Evolutionary conservation across 1,284 basidiomycete species (phyloP).

Genomic region (Ceratobasidium sp.): DNA sequence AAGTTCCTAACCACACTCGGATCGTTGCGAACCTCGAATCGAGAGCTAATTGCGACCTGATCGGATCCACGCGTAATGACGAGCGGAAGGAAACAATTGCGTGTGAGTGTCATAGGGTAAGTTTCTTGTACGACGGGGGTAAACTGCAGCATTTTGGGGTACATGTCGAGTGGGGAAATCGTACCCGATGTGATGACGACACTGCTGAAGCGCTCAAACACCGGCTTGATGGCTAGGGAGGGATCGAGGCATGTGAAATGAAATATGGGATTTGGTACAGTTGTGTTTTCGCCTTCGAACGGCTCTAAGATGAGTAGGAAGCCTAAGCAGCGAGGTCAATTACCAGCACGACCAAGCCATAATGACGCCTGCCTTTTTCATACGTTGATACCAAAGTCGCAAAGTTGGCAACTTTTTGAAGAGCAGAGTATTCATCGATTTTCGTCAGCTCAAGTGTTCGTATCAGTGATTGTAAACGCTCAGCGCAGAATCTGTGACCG

Average conservation of each 20-base stretch:
- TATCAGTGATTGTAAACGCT: slow-evolving; percentile 92
- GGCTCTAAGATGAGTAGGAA: slow-evolving; percentile 98
- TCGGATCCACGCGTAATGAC: slow-evolving; percentile 98
- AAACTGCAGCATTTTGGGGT: slow-evolving; percentile 99
- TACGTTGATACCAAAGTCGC: slow-evolving; percentile 98
- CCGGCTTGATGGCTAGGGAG: slow-evolving; percentile 95
- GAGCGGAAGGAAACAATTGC: slow-evolving; percentile 97
- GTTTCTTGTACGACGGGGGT: slow-evolving; percentile 96
- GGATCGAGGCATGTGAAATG: slow-evolving; percentile 99
- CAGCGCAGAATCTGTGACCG: slow-evolving; percentile 85
- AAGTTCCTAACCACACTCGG: slow-evolving; percentile 99
- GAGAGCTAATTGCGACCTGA: slow-evolving; percentile 98
- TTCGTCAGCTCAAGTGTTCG: slow-evolving; percentile 90
- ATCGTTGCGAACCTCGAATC: slow-evolving; percentile 99
- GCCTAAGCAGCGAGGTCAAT: slow-evolving; percentile 58
- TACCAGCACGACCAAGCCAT: neutral
- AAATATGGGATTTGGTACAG: slow-evolving; percentile 98
- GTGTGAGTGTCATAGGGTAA: slow-evolving; percentile 96
- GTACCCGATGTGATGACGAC: slow-evolving; percentile 99
- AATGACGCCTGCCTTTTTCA: slow-evolving; percentile 76
- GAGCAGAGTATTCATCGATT: slow-evolving; percentile 87
- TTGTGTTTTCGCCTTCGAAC: slow-evolving; percentile 98
- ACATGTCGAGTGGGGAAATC: slow-evolving; percentile 99
- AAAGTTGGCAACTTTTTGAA: slow-evolving; percentile 96
- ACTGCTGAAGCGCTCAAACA: slow-evolving; percentile 97